Evolutionary conservation across 176 grass and related monocot species (phyloP), one percentile per base, ranked within the genome.

Genomic region (Metroxylon sagu): DNA sequence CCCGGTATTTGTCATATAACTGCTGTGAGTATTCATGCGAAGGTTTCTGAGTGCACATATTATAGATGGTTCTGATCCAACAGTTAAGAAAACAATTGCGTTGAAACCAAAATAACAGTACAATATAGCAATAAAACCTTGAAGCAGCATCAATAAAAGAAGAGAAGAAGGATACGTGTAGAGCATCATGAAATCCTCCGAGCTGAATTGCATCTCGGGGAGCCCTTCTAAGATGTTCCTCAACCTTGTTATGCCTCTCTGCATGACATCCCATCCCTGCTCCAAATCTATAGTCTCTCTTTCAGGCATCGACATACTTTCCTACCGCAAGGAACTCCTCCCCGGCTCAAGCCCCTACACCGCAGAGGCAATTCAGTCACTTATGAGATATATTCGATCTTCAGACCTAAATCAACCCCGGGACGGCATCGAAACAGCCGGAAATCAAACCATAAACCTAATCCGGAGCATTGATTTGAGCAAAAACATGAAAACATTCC

Each of bases 21-120:
- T 92, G 84, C 62, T 86, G 88, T 58, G 94, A 89, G 82, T 92
- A 88, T 57, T 92, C 79, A 49, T 85, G 62, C 3, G 93, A 84
- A 4, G 84, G 71, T 62, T 92, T 97, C 79, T 97, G 93, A 57
- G 87, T 89, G 77, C 87, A 92, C 87, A 98, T 98, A 73, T 85
- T 85, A 73, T 98, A 92, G 52, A 92, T 85, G 29, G 79, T 98
- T 77, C 93, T 98, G 77, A 71, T 39, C 29, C 5, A 66, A 62
- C 26, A 52, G 7, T 17, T 25, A 53, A 65, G 14, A 12, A 25
- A 65, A 65, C 8, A 12, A 14, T 12, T 10, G 35, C 35, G 10
- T 43, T 43, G 35, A 43, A 43, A 43, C 7, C 35, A 43, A 43
- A 43, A 43, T 43, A 43, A 43, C 10, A 43, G 35, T 14, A 43